A percentile compares a stretch with the other conserved stretches of the same genome.
phyloP scores from a whole-genome alignment of 2,329 filamentous ascomycete genomes.

The Lecanicillium sp. region DNA sequence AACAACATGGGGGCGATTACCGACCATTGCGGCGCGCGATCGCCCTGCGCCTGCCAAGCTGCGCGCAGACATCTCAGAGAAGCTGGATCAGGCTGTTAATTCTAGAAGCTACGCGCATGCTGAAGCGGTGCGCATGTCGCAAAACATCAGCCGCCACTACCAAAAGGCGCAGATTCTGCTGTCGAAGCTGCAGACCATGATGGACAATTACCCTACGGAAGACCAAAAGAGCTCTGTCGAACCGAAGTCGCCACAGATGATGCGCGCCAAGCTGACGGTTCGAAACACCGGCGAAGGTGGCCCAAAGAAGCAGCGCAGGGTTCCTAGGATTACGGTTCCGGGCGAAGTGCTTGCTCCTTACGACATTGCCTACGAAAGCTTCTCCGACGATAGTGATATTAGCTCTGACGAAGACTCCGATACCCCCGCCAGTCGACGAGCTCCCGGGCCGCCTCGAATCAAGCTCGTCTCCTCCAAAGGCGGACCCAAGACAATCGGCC shows the following conservation, averaged over 20 bases:
- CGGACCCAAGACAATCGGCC: constrained; percentile 35
- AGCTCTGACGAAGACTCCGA: constrained; percentile 44
- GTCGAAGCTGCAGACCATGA: constrained; percentile 50
- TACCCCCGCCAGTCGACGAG: constrained; percentile 26
- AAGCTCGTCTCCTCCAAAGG: constrained; percentile 36
- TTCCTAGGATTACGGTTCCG: constrained; percentile 55
- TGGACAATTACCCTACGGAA: constrained; percentile 50
- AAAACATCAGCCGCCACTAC: constrained; percentile 55
- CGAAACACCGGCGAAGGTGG: constrained; percentile 34
- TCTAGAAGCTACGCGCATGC: constrained; percentile 51
- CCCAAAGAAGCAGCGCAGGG: constrained; percentile 35
- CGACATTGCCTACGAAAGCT: constrained; percentile 53
- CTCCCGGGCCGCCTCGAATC: constrained; percentile 35
- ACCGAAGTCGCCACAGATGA: constrained; percentile 45
- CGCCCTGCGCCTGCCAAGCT: constrained; percentile 41
- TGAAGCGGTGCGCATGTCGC: constrained; percentile 54
- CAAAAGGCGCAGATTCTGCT: constrained; percentile 51
- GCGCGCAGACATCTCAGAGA: constrained; percentile 52
- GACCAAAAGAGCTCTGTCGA: constrained; percentile 43
- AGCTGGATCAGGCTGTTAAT: constrained; percentile 43
- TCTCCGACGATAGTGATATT: constrained; percentile 43
- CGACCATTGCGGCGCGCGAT: constrained; percentile 35
- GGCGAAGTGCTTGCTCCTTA: constrained; percentile 59
- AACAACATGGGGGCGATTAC: constrained; percentile 47
- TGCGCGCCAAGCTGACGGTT: constrained; percentile 38